Base-by-base conservation (phyloP, 441 rosid genomes). In the Geranium incanum region DNA sequence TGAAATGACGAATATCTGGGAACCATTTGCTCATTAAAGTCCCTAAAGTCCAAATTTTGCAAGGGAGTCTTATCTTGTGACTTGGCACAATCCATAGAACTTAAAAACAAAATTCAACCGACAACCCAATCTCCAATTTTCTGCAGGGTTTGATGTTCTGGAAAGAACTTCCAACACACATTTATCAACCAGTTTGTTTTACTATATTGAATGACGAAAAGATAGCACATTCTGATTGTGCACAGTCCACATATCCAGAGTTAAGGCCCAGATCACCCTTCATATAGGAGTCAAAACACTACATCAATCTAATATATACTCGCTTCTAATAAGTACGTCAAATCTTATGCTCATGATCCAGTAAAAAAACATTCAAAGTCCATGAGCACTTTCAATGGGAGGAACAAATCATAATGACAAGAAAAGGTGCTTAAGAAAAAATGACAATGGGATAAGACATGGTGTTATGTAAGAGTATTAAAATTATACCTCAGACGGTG, bases 401-500 rank as follows among this genome's bases (percentile, higher is more conserved):
- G 28, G 55, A 59, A 18, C 64, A 59, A 11, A 59, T 59, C 64
- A 59, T 19, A 6, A 6, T 18, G 28, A 11, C 6, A 16, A 59
- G 18, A 28, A 57, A 16, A 6, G 18, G 50, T 48, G 55, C 55
- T 48, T 48, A 48, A 48, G 2, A 45, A 45, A 59, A 59, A 15
- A 59, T 16, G 33, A 28, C 23, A 28, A 28, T 28, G 33, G 3
- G 33, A 28, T 28, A 28, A 28, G 33, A 28, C 16, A 59, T 16
- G 2, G 23, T 16, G 64, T 7, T 59, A 18, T 15, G 7, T 59
- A 19, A 59, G 64, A 59, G 23, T 3, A 59, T 19, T 59, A 28
- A 28, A 28, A 28, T 28, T 28, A 28, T 28, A 48, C 67, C 36
- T 38, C 57, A 68, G 63, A 45, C 66, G 67, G 69, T 19, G 78